phyloP scores from a whole-genome alignment of 139 green algal genomes.

The Picochlorum sp. region DNA sequence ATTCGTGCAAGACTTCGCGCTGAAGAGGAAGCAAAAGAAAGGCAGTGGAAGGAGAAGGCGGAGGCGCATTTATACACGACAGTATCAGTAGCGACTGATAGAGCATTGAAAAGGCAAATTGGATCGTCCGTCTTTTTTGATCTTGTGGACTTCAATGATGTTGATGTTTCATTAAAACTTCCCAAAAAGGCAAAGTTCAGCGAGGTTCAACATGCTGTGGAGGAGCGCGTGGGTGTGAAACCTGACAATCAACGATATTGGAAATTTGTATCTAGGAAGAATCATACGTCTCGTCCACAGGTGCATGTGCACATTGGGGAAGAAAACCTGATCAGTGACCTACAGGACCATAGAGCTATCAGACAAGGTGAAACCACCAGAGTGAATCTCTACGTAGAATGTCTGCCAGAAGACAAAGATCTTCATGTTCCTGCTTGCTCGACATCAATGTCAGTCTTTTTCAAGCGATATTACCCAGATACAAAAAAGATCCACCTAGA shows the following conservation, averaged over 20 bases:
- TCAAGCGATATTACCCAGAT: slow-evolving; percentile 72
- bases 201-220: slow-evolving; percentile 67
- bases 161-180: slow-evolving; percentile 35
- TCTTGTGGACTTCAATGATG: slow-evolving; percentile 78
- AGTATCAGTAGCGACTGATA: slow-evolving; percentile 42
- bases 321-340: slow-evolving; percentile 25
- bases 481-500: slow-evolving; percentile 3
- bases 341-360: neutral
- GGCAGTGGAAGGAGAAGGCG: slow-evolving; percentile 51
- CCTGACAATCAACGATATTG: slow-evolving; percentile 77
- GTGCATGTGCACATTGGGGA: slow-evolving; percentile 37
- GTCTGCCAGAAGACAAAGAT: slow-evolving; percentile 12
- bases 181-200: slow-evolving; percentile 72
- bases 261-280: slow-evolving; percentile 72
- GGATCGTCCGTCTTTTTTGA: slow-evolving; percentile 72
- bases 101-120: slow-evolving; percentile 63
- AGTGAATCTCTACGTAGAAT: slow-evolving; percentile 75
- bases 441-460: slow-evolving; percentile 70
- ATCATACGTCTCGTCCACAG: slow-evolving; percentile 64
- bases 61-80: slow-evolving; percentile 91
- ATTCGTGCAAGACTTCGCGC: slow-evolving; percentile 57
- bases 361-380: slow-evolving; percentile 14
- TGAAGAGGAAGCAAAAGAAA: slow-evolving; percentile 66
- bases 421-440: neutral
- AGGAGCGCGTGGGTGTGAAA: slow-evolving; percentile 58